Evolutionary conservation across 495 filamentous ascomycete genomes (phyloP), one percentile per base, ranked within the genome.

Genomic region (Extremus antarcticus): DNA sequence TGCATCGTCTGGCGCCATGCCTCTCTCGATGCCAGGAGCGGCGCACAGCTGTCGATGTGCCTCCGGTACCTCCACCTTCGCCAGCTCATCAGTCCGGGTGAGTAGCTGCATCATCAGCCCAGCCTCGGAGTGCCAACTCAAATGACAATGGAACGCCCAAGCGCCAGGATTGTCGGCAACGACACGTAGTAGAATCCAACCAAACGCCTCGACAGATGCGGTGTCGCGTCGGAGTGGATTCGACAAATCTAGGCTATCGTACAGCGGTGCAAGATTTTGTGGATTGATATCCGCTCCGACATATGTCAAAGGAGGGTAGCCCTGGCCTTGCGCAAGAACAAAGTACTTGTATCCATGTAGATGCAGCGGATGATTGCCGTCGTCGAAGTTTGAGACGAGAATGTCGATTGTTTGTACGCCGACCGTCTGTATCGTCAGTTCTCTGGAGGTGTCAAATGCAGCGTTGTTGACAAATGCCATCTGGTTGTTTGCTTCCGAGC

Each of bases 51-150:
- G 61, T 46, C 60, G 63, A 24, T 75, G 68, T 39, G 72, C 71
- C 47, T 63, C 64, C 3, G 77, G 76, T 15, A 78, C 54, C 46
- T 63, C 24, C 72, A 75, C 74, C 10, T 25, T 40, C 25, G 59
- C 67, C 48, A 78, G 63, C 47, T 65, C 62, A 48, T 80, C 76
- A 19, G 67, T 53, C 24, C 68, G 64, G n/a, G 70, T 68, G 56
- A 79, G 47, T 56, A 83, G 76, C 64, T 81, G 78, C 80, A 83
- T 79, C 39, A 76, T 50, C 69, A 83, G 70, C 0, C 79, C 80
- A 16, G 76, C 76, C 55, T 80, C 77, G 7, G 68, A 64, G 66
- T 84, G 80, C 80, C 80, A 83, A 7, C 70, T 68, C 71, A 56
- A 43, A 59, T 69, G 65, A 46, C 67, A 68, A 55, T 68, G 65